phyloP scores from a whole-genome alignment of 441 rosid genomes.

The Geranium incanum region DNA sequence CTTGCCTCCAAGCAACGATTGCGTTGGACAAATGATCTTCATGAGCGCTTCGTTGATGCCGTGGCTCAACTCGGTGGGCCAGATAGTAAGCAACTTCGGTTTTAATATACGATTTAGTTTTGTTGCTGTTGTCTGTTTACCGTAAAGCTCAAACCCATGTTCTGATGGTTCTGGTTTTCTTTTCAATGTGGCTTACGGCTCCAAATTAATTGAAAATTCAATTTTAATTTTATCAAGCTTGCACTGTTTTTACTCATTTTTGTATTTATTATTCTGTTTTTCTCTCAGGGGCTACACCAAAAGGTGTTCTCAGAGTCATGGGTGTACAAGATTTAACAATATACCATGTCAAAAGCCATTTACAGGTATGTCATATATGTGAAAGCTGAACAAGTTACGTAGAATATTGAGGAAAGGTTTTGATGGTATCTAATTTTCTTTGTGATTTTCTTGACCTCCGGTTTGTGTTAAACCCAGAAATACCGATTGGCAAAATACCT shows the following conservation, averaged over 20 bases:
- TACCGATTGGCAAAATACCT: constrained; percentile 94
- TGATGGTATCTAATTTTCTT: constrained; percentile 5
- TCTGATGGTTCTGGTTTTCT: too few species aligned
- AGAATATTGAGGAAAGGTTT: background rate
- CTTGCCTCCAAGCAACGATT: constrained; percentile 73
- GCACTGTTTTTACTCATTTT: too few species aligned
- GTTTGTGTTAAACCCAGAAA: constrained; percentile 48
- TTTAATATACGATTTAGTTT: too few species aligned
- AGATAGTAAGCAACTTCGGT: constrained; percentile 51
- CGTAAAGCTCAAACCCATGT: background rate
- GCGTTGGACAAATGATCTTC: constrained; percentile 77
- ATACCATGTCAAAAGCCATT: constrained; percentile 96
- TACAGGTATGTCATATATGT: constrained; percentile 80
- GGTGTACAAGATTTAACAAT: constrained; percentile 94
- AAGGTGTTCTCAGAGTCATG: constrained; percentile 98
- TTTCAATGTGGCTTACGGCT: too few species aligned
- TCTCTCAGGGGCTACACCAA: constrained; percentile 85
- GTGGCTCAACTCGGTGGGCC: constrained; percentile 79
- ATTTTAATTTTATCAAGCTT: too few species aligned
- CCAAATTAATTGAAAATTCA: too few species aligned
- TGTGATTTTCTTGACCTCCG: constrained; percentile 16
- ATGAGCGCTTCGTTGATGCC: constrained; percentile 72
- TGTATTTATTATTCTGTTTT: background rate
- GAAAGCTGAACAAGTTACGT: constrained; percentile 8
- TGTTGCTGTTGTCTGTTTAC: background rate